Base-by-base conservation (phyloP, 1,139 yeast species). In the Yamadazyma membranifaciens region DNA sequence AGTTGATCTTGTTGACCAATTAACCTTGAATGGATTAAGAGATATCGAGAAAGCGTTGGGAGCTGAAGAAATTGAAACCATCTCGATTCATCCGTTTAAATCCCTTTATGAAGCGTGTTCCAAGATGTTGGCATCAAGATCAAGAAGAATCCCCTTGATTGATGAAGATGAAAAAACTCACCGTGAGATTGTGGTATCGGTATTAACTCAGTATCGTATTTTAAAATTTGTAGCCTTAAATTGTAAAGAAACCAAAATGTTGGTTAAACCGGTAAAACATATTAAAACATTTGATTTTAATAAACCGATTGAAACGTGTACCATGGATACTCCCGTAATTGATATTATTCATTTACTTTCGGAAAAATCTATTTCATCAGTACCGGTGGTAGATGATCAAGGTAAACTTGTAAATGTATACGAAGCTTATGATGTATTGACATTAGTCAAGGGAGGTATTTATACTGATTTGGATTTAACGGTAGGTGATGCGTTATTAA, bases 401-500 rank as follows among this genome's bases (percentile, higher is more conserved):
- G 82, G 86, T 38, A 80, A 79, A 55, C 72, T 92, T 49, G 75
- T 89, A 50, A 94, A 94, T 57, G 96, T 92, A 32, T 94, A 91
- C 60, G 99, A 94, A 65, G 95, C 97, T 0, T 95, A 89, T 33
- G 99, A 94, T 62, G 95, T 92, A 6, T 73, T 94, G 52, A 88
- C 96, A 0, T 71, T 94, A 54, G 91, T 92, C 44, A 92, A 91
- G 62, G 96, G 97, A 32, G 98, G 98, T 2, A 83, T 88, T 57
- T 89, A 91, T 57, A 87, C 91, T 31, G 98, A 92, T 62, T 70
- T 92, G 49, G 87, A 91, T 35, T 70, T 94, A 50, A 85, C 94
- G 44, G 97, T 94, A 9, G 99, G 98, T 3, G 98, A 92, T 60
- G 98, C 98, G 0, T 73, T 94, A 42, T 81, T 92, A 80, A 80